Percentiles rank a stretch among this genome's conserved stretches.
Conservation (phyloP, 129 eudicot species). For the Chrysanthemum lavandulifolium region DNA sequence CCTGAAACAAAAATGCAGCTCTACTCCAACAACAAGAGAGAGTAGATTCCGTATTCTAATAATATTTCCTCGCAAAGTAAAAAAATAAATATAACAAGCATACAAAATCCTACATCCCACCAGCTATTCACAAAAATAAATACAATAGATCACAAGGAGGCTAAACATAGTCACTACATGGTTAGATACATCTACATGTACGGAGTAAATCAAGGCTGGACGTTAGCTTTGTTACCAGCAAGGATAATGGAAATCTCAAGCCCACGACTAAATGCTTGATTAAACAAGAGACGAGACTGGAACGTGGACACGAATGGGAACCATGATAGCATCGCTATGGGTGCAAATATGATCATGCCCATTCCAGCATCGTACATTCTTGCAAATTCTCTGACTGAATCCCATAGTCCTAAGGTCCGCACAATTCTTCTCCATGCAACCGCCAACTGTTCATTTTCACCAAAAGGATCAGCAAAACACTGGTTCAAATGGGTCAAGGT, state of each 20-base stretch:
- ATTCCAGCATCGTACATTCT: slow-evolving; percentile 98
- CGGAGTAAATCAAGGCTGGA: slow-evolving; percentile 36
- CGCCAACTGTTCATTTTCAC: slow-evolving; percentile 56
- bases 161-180: slow-evolving; percentile 14
- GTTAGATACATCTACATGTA: slow-evolving; percentile 5
- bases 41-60: background rate
- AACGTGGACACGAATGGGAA: slow-evolving; percentile 94
- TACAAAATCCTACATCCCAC: slow-evolving; percentile 20
- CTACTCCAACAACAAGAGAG: background rate
- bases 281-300: slow-evolving; percentile 95
- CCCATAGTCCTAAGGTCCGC: slow-evolving; percentile 81
- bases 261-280: slow-evolving; percentile 99
- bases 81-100: background rate
- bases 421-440: slow-evolving; percentile 69
- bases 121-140: slow-evolving; percentile 26
- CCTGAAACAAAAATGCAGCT: background rate
- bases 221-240: slow-evolving; percentile 98
- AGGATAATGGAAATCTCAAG: slow-evolving; percentile 93
- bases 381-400: slow-evolving; percentile 87
- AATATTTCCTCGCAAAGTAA: background rate
- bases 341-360: slow-evolving; percentile 92
- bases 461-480: background rate
- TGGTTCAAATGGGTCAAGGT: background rate
- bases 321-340: slow-evolving; percentile 95
- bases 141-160: background rate